Conservation (phyloP, 495 filamentous ascomycete genomes). For the Penicillium lagena region DNA sequence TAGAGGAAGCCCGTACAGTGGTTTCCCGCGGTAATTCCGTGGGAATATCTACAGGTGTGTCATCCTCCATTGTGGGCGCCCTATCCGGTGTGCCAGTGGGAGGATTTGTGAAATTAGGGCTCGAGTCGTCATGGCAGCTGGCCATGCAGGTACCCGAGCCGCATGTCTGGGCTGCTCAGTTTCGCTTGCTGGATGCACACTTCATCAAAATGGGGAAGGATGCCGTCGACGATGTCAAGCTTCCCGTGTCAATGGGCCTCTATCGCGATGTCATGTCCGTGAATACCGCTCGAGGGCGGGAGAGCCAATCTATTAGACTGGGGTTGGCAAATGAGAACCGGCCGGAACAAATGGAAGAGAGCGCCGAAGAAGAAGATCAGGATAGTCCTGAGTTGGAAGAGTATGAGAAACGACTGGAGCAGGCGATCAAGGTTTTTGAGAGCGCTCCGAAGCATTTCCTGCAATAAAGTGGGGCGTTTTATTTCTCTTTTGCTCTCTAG, state of each 20-base stretch:
- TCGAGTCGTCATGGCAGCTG: constrained; percentile 17
- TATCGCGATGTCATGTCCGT: constrained; percentile 21
- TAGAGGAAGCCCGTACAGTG: constrained; percentile 12
- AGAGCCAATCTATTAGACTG: constrained; percentile 5
- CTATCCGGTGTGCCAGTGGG: constrained; percentile 16
- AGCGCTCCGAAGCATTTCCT: constrained; percentile 13
- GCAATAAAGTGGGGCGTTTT: neutral
- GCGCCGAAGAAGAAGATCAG: constrained; percentile 4
- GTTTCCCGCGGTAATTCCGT: constrained; percentile 10
- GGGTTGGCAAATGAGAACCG: constrained; percentile 1
- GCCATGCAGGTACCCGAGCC: constrained; percentile 17
- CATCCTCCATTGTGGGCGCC: constrained; percentile 14
- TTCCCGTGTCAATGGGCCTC: constrained; percentile 12
- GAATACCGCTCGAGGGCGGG: constrained; percentile 3
- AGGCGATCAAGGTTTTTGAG: constrained; percentile 18
- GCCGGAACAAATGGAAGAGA: neutral
- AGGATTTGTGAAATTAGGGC: constrained; percentile 15
- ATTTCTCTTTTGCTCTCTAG: neutral
- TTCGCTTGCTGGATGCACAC: constrained; percentile 14
- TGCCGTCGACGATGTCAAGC: constrained; percentile 6
- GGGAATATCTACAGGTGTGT: constrained; percentile 11
- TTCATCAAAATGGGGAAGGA: constrained; percentile 12
- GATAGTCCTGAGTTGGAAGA: constrained; percentile 11
- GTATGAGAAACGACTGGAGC: constrained; percentile 18
- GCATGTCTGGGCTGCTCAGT: constrained; percentile 25